Percentiles rank a stretch among this genome's conserved stretches.
Conservation (phyloP, 768 basidiomycete species). For the Phaeolepiota aurea region DNA sequence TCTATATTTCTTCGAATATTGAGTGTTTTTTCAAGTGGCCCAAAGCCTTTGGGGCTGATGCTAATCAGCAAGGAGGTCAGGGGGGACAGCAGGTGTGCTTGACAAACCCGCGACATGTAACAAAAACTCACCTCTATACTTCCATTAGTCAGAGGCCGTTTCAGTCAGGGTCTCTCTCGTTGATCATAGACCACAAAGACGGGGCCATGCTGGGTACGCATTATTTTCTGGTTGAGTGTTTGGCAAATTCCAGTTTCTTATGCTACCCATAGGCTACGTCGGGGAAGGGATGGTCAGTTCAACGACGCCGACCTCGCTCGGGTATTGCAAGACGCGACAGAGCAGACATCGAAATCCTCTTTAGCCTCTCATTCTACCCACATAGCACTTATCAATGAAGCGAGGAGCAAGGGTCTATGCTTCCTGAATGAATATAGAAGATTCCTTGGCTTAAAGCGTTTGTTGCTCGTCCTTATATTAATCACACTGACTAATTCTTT, state of each 20-base stretch:
- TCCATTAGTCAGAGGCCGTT: no score
- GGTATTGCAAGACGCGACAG: slow-evolving; percentile 14
- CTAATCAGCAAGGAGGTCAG: no score
- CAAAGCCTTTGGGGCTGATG: no score
- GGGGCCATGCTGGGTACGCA: slow-evolving; percentile 10
- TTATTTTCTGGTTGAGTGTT: neutral
- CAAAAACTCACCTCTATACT: no score
- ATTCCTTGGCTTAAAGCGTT: slow-evolving; percentile 12
- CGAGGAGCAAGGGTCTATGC: slow-evolving; percentile 8
- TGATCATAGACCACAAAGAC: slow-evolving; percentile 7
- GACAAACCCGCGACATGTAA: no score
- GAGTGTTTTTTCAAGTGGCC: no score
- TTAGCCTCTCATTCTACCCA: slow-evolving; percentile 3
- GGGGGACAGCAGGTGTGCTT: no score
- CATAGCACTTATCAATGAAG: slow-evolving; percentile 6
- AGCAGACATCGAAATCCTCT: slow-evolving; percentile 6
- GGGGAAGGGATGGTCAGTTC: slow-evolving; percentile 11
- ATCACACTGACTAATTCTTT: neutral
- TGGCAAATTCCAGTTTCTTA: neutral
- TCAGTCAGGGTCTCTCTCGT: no score
- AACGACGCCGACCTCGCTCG: slow-evolving; percentile 13
- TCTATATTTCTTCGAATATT: no score
- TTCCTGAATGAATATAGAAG: slow-evolving; percentile 14
- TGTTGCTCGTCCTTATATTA: neutral
- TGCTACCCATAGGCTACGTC: slow-evolving; percentile 7